phyloP scores from a whole-genome alignment of 495 filamentous ascomycete species.

The Xylaria nigripes region DNA sequence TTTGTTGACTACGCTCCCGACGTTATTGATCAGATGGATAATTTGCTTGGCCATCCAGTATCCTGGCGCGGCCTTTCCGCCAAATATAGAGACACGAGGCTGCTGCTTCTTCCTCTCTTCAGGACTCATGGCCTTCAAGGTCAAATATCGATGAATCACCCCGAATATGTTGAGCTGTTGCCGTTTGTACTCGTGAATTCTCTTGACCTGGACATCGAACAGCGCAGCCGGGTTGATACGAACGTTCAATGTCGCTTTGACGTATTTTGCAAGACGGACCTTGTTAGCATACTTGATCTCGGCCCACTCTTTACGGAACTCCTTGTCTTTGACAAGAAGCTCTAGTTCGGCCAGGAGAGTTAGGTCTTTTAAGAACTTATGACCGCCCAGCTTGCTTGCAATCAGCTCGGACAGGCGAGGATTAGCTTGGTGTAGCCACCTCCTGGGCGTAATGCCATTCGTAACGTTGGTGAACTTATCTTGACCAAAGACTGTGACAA shows the following conservation, averaged over 20 bases:
- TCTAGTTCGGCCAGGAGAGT: constrained; percentile 80
- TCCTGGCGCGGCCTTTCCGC: constrained; percentile 92
- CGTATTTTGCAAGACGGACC: constrained; percentile 78
- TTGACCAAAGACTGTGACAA: constrained; percentile 83
- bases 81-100: constrained; percentile 94
- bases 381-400: constrained; percentile 73
- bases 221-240: constrained; percentile 79
- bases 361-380: constrained; percentile 80
- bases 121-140: constrained; percentile 72
- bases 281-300: constrained; percentile 70
- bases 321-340: constrained; percentile 68
- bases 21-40: constrained; percentile 91
- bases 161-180: constrained; percentile 99
- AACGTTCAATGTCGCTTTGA: constrained; percentile 69
- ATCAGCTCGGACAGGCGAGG: constrained; percentile 87
- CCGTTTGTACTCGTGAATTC: constrained; percentile 98
- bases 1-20: constrained; percentile 84
- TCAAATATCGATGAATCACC: constrained; percentile 89
- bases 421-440: constrained; percentile 98
- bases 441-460: constrained; percentile 89
- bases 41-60: constrained; percentile 99
- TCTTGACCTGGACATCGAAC: constrained; percentile 97
- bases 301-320: constrained; percentile 84
- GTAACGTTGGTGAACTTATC: constrained; percentile 99
- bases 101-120: constrained; percentile 82